These are phyloP conservation scores for Chaetomium sp. DNA, from an alignment of 2,329 filamentous ascomycete genomes.

Conservation along the genomic window DNA sequence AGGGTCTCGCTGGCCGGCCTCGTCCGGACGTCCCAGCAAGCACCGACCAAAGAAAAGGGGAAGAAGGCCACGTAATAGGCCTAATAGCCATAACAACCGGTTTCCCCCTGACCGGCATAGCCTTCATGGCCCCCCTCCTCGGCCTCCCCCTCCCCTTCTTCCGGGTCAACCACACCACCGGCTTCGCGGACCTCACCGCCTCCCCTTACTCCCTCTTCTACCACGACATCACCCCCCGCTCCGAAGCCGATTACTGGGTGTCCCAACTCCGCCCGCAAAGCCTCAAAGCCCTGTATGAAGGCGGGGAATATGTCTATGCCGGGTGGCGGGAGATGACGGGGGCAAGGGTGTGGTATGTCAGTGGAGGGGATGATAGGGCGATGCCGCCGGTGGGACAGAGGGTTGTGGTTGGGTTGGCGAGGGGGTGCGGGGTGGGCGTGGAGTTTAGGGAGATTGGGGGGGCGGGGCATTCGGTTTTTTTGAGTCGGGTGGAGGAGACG, in stretches of 20 bases:
- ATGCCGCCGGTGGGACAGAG: slow-evolving; percentile 36
- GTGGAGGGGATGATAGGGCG: slow-evolving; percentile 35
- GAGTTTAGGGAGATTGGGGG: slow-evolving; percentile 33
- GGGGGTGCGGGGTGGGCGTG: slow-evolving; percentile 32
- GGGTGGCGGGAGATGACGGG: slow-evolving; percentile 42
- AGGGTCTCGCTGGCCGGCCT: slow-evolving; percentile 30
- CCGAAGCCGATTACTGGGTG: slow-evolving; percentile 39
- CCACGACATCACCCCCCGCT: slow-evolving; percentile 37
- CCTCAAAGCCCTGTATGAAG: slow-evolving; percentile 39
- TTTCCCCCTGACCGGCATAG: slow-evolving; percentile 32
- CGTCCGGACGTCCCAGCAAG: background rate
- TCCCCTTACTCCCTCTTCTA: slow-evolving; percentile 40
- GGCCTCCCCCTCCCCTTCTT: slow-evolving; percentile 39
- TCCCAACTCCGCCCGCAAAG: slow-evolving; percentile 35
- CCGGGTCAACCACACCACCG: slow-evolving; percentile 34
- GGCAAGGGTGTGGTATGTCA: slow-evolving; percentile 35
- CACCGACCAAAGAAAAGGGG: background rate
- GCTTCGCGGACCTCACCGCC: slow-evolving; percentile 35
- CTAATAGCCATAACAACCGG: slow-evolving; percentile 40
- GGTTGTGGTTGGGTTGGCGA: slow-evolving; percentile 33
- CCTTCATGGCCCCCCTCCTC: slow-evolving; percentile 37
- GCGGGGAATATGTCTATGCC: slow-evolving; percentile 36
- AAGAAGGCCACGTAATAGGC: slow-evolving; percentile 36
- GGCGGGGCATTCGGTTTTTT: slow-evolving; percentile 44
- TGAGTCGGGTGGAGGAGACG: slow-evolving; percentile 39